phyloP scores from a whole-genome alignment of 2,329 filamentous ascomycete genomes.

The Xylariaceae sp. region DNA sequence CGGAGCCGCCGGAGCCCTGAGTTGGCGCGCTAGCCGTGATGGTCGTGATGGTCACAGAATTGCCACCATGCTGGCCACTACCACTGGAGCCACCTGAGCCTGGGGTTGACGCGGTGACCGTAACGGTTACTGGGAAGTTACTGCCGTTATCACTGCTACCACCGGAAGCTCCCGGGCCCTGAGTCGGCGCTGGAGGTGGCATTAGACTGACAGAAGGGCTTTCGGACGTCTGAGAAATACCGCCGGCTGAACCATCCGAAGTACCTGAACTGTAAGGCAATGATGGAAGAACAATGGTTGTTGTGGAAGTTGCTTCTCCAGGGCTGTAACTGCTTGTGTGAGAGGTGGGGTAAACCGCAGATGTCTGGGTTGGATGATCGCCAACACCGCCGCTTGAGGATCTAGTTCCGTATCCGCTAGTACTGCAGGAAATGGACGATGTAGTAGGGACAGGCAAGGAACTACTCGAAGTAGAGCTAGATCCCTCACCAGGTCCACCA shows the following conservation, averaged over 20 bases:
- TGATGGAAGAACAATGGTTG: slow-evolving; percentile 18
- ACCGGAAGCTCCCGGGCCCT: neutral
- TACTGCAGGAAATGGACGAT: slow-evolving; percentile 7
- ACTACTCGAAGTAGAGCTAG: slow-evolving; percentile 14
- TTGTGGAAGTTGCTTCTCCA: slow-evolving; percentile 18
- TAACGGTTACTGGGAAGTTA: neutral
- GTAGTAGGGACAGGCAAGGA: slow-evolving; percentile 6
- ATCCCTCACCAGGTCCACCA: slow-evolving; percentile 4
- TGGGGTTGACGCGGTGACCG: neutral
- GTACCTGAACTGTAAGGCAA: neutral
- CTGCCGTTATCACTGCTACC: slow-evolving; percentile 5
- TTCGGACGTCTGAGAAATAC: slow-evolving; percentile 2
- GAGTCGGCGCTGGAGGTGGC: slow-evolving; percentile 4
- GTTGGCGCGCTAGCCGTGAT: neutral
- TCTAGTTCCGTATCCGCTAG: slow-evolving; percentile 11
- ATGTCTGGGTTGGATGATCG: slow-evolving; percentile 12
- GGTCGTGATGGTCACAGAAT: too few relatives aligned
- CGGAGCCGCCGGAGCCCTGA: neutral
- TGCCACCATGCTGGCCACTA: too few relatives aligned
- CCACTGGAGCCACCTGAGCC: too few relatives aligned
- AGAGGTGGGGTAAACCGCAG: slow-evolving; percentile 13
- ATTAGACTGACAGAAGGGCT: slow-evolving; percentile 12
- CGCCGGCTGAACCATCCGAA: slow-evolving; percentile 6
- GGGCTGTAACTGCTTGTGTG: slow-evolving; percentile 23
- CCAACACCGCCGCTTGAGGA: slow-evolving; percentile 8